Evolutionary conservation across 257 asterid species (phyloP).

Genomic region (Petrea volubilis): DNA sequence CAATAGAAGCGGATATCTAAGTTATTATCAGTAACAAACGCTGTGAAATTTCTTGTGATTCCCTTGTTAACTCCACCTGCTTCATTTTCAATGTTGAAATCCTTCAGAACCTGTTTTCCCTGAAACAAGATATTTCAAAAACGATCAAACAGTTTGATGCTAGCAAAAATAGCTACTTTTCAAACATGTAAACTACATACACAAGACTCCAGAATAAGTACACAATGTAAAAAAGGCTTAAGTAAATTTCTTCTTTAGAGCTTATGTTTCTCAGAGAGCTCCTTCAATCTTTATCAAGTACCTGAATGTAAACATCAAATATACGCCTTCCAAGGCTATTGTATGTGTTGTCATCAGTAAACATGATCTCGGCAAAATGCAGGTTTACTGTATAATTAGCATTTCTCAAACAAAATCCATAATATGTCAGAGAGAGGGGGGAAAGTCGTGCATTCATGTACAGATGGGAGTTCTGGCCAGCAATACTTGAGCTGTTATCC

Average conservation of each 20-base stretch:
- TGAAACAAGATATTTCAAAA: constrained; percentile 26
- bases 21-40: constrained; percentile 48
- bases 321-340: constrained; percentile 72
- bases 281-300: constrained; percentile 9
- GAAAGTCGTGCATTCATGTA: constrained; percentile 51
- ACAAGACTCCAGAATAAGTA: not conserved
- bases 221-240: too few relatives aligned
- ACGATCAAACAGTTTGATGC: not conserved
- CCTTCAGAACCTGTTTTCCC: constrained; percentile 62
- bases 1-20: constrained; percentile 75
- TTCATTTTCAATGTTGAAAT: constrained; percentile 71
- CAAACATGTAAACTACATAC: not conserved
- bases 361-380: constrained; percentile 78
- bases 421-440: constrained; percentile 53
- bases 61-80: constrained; percentile 78
- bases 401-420: constrained; percentile 56
- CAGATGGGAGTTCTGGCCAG: constrained; percentile 38
- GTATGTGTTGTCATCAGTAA: constrained; percentile 46
- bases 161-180: not conserved
- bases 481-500: constrained; percentile 34
- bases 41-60: constrained; percentile 41
- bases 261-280: not conserved
- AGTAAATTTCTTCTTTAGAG: too few relatives aligned
- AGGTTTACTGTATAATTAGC: constrained; percentile 70
- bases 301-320: constrained; percentile 79